A percentile compares a stretch with the other conserved stretches of the same genome.
phyloP scores from a whole-genome alignment of 208 protist species.

The Trypanosoma grayi region DNA sequence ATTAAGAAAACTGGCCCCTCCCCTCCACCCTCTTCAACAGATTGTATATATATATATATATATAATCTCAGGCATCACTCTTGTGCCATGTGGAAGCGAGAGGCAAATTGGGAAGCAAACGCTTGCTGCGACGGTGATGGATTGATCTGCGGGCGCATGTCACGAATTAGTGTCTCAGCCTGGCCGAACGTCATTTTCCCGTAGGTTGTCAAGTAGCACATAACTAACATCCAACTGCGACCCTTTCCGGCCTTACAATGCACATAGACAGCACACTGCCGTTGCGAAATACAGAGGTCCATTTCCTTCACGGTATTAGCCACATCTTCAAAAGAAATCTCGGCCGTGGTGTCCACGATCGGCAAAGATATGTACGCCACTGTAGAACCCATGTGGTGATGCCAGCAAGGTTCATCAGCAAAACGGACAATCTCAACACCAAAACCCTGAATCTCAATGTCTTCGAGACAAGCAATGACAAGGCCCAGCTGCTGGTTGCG shows the following conservation, averaged over 20 bases:
- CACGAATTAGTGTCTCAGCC: constrained; percentile 40
- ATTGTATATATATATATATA: too few species aligned
- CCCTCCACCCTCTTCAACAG: too few species aligned
- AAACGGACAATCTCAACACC: constrained; percentile 75
- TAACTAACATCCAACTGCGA: constrained; percentile 84
- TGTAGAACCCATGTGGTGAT: constrained; percentile 29
- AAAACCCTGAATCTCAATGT: constrained; percentile 78
- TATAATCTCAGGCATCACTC: constrained; percentile 16
- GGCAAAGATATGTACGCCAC: constrained; percentile 64
- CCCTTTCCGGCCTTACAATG: constrained; percentile 92
- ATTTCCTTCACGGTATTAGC: constrained; percentile 56
- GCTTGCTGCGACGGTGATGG: constrained; percentile 54
- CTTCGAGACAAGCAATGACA: constrained; percentile 75
- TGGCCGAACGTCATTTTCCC: constrained; percentile 57
- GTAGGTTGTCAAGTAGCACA: constrained; percentile 82
- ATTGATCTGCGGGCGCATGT: constrained; percentile 62
- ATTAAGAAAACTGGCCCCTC: too few species aligned
- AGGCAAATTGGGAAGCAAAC: constrained; percentile 60
- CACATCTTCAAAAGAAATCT: constrained; percentile 47
- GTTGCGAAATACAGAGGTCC: constrained; percentile 37
- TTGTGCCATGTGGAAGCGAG: constrained; percentile 10
- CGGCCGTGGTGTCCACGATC: constrained; percentile 71
- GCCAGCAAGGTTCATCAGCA: constrained; percentile 72
- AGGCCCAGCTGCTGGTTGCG: constrained; percentile 57
- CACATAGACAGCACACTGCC: constrained; percentile 61